These are phyloP conservation scores for Curvularia hawaiiensis DNA, from an alignment of 2,329 filamentous ascomycete genomes.

Conservation along the genomic window DNA sequence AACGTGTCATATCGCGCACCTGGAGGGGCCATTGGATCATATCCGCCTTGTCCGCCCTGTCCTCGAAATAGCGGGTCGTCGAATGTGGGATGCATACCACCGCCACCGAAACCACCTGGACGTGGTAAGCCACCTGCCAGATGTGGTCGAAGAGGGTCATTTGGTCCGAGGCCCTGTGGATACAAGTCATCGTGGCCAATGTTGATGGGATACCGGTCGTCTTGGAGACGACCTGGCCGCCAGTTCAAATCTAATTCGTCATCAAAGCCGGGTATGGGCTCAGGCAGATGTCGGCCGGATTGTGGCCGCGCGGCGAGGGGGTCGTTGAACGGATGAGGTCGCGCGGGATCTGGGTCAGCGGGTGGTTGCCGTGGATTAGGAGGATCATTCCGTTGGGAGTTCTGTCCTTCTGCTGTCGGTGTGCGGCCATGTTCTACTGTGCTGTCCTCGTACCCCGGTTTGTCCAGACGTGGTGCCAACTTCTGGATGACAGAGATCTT, in stretches of 20 bases:
- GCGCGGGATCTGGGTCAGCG: conserved; percentile 61
- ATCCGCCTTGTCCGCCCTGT: conserved; percentile 55
- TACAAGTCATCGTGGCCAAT: conserved; percentile 89
- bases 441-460: conserved; percentile 75
- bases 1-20: conserved; percentile 92
- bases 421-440: conserved; percentile 21
- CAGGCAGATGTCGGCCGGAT: conserved; percentile 69
- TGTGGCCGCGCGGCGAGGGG: conserved; percentile 64
- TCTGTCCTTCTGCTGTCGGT: conserved; percentile 51
- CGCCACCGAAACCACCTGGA: conserved; percentile 65
- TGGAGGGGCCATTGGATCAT: conserved; percentile 77
- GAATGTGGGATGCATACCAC: conserved; percentile 96
- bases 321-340: conserved; percentile 70
- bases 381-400: conserved; percentile 33
- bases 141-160: conserved; percentile 76
- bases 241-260: conserved; percentile 86
- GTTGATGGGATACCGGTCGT: conserved; percentile 64
- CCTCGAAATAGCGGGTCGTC: conserved; percentile 85
- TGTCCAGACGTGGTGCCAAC: conserved; percentile 75
- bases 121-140: conserved; percentile 66
- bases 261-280: conserved; percentile 88
- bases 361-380: conserved; percentile 57
- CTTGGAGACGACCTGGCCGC: conserved; percentile 58
- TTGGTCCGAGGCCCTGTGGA: conserved; percentile 81
- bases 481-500: conserved; percentile 84